A percentile compares a stretch with the other conserved stretches of the same genome.
These are phyloP conservation scores for Cercospora zeina DNA, from an alignment of 2,329 filamentous ascomycete genomes.

Conservation along the genomic window DNA sequence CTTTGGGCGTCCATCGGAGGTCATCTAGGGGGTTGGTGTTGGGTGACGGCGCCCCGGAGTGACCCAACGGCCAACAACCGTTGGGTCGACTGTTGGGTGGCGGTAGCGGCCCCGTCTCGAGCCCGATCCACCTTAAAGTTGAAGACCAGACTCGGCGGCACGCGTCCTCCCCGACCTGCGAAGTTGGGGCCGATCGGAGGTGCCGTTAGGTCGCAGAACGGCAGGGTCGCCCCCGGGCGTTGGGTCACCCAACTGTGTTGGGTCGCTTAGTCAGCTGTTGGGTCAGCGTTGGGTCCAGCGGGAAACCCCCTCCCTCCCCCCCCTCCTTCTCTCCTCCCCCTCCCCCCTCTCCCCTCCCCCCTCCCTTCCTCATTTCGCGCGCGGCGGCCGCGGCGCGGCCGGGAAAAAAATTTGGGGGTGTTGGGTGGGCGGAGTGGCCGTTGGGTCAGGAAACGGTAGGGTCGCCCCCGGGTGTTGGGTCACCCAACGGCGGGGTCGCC, in stretches of 20 bases:
- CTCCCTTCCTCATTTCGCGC: neutral
- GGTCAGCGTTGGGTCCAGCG: neutral
- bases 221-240: neutral
- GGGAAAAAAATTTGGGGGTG: neutral
- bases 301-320: neutral
- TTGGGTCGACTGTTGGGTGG: neutral
- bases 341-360: neutral
- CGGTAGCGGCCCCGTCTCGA: neutral
- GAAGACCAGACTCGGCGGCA: neutral
- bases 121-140: neutral
- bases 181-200: neutral
- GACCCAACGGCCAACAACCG: neutral
- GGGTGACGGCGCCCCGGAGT: neutral
- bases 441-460: neutral
- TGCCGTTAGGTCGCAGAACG: neutral
- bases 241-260: constrained; percentile 1
- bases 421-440: neutral
- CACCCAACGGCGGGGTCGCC: constrained; percentile 5
- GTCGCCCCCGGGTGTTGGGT: neutral
- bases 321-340: neutral
- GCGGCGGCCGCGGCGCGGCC: neutral
- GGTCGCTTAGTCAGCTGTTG: neutral
- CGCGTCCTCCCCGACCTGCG: neutral
- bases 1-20: neutral
- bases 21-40: neutral